Evolutionary conservation across 176 grass and related monocot species (phyloP), one percentile per base, ranked within the genome.

Genomic region (Coix lacrymajobi): DNA sequence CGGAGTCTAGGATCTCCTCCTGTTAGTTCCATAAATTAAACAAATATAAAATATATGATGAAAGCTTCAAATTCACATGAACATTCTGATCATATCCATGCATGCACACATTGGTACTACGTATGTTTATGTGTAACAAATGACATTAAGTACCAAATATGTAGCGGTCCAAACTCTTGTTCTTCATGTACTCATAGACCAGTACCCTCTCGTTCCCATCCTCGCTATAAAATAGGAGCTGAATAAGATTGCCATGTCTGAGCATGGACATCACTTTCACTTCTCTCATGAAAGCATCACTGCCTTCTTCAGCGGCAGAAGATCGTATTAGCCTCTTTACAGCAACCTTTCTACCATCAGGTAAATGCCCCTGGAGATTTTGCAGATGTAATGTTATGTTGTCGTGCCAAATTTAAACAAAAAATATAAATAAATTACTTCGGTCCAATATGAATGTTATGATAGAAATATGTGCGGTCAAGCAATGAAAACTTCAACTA

Each of bases 231-330:
- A 65, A 57, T 20, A 88, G 73, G n/a, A 88, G 86, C 0, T 34
- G 73, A 8, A 51, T 25, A 43, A 88, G 73, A 16, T 69, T 83
- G 2, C 1, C 14, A 34, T 88, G 86, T 6, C 56, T 62, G 29
- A 88, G 54, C 8, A 14, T 69, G 3, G 80, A 68, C 80, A 88
- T 88, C 17, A 88, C 66, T 25, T 72, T 25, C 5, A 88, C 86
- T 65, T 88, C 86, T 70, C 85, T 87, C 8, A 6, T 36, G 26
- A 87, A 88, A 64, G 17, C 73, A 0, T 64, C 19, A 28, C 46
- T 13, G 1, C 12, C 73, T 76, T 78, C 69, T 1, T 49, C 58
- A 2, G 8, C 24, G 3, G 33, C n/a, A 5, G 48, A 17, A 2
- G 62, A 28, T 6, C 34, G 70, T 4, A 28, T 67, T 3, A 81